Percentiles rank a stretch among this genome's conserved stretches.
Evolutionary conservation across 2,329 filamentous ascomycete species (phyloP).

Genomic region (Calycina herbarum): DNA sequence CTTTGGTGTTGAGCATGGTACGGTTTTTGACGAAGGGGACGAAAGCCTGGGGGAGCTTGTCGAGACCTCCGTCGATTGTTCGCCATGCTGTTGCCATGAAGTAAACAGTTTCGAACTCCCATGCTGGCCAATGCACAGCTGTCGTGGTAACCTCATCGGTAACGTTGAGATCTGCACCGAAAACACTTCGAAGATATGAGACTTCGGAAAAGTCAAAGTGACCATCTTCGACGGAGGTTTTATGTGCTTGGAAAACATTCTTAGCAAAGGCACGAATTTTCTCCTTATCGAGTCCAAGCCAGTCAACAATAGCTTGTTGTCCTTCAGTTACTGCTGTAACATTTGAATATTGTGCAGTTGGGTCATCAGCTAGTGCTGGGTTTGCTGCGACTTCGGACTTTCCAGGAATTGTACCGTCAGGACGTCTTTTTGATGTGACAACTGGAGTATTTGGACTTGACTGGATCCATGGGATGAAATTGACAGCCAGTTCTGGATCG

Average conservation of each 20-base stretch:
- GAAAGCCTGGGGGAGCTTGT: conserved; percentile 43
- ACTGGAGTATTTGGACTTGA: too few species aligned
- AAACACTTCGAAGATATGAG: conserved; percentile 26
- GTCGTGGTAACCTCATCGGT: conserved; percentile 22
- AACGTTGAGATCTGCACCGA: conserved; percentile 38
- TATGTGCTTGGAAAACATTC: conserved; percentile 54
- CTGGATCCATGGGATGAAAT: conserved; percentile 50
- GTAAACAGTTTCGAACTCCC: conserved; percentile 12
- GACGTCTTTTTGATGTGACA: too few species aligned
- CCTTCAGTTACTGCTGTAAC: too few species aligned
- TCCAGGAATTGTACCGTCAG: too few species aligned
- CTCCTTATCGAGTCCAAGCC: too few species aligned
- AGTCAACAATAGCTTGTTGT: too few species aligned
- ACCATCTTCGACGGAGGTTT: conserved; percentile 52
- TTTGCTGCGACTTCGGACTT: too few species aligned
- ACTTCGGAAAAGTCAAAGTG: conserved; percentile 55
- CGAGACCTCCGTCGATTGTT: conserved; percentile 43
- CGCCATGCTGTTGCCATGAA: conserved; percentile 15
- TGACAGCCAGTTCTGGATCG: conserved; percentile 48
- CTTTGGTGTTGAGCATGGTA: too few species aligned
- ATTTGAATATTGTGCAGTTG: too few species aligned
- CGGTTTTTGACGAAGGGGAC: too few species aligned
- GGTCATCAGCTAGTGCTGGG: too few species aligned
- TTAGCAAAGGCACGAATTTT: too few species aligned
- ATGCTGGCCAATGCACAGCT: conserved; percentile 49